Evolutionary conservation across 352 stramenopile genomes (phyloP).

Genomic region (Globisporangium okanoganense): DNA sequence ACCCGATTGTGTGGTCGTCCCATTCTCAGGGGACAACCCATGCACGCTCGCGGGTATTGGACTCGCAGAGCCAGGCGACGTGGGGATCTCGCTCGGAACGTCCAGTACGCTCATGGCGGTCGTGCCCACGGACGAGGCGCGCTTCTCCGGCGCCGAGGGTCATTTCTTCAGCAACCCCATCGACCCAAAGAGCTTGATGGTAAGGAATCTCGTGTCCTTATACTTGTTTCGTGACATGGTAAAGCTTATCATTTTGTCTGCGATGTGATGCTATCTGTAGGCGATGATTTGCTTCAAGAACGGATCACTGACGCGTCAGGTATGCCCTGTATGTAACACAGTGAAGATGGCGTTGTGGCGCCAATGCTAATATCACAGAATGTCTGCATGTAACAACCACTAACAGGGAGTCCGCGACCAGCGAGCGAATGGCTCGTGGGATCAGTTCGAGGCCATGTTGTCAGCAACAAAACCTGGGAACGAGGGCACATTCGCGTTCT

Average conservation of each 20-base stretch:
- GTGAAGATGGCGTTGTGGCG: background rate
- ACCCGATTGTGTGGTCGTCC: conserved; percentile 50
- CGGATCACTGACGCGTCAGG: conserved; percentile 65
- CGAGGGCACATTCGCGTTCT: conserved; percentile 46
- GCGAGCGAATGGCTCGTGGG: conserved; percentile 37
- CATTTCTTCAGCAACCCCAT: conserved; percentile 84
- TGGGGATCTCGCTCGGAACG: conserved; percentile 60
- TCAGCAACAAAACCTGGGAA: conserved; percentile 37
- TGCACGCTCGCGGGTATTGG: conserved; percentile 69
- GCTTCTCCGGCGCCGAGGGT: conserved; percentile 54
- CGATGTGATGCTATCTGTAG: conserved; percentile 15
- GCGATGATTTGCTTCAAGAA: conserved; percentile 90
- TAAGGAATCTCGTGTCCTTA: conserved; percentile 7
- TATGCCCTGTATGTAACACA: conserved; percentile 4
- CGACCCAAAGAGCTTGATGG: conserved; percentile 63
- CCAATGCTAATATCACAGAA: background rate
- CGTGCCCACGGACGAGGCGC: conserved; percentile 34
- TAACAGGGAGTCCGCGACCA: conserved; percentile 41
- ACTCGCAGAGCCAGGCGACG: conserved; percentile 44
- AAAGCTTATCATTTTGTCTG: background rate
- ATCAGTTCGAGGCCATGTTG: conserved; percentile 52
- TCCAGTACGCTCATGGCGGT: conserved; percentile 65
- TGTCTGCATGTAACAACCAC: background rate
- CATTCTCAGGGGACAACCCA: conserved; percentile 83
- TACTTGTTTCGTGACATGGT: background rate